Percentiles rank a stretch among this genome's conserved stretches.
These are phyloP conservation scores for Pseudonitzschia delicatissima DNA, from an alignment of 108 stramenopile genomes.

Conservation along the genomic window DNA sequence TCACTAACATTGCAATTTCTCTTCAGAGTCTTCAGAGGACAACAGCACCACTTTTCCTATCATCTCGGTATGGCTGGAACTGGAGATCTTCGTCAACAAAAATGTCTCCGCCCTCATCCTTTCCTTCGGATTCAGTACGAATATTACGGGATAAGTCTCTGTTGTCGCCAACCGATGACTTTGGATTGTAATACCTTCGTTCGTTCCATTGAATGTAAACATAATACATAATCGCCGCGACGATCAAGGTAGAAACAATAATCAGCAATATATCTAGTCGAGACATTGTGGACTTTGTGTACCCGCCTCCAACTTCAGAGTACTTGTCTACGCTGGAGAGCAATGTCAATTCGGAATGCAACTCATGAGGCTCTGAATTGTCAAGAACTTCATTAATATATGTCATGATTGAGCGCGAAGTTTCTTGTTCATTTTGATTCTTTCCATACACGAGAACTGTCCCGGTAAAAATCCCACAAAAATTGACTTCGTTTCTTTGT, in stretches of 20 bases:
- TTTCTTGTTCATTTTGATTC: slow-evolving; percentile 6
- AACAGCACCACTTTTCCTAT: not conserved
- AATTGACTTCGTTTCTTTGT: slow-evolving; percentile 16
- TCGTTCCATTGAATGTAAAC: slow-evolving; percentile 17
- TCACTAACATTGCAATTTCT: too few species aligned
- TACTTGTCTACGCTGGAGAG: slow-evolving; percentile 14
- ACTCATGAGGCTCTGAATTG: slow-evolving; percentile 10
- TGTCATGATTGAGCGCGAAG: not conserved
- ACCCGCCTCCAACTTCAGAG: not conserved
- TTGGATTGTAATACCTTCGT: slow-evolving; percentile 1
- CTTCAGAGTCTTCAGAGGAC: too few species aligned
- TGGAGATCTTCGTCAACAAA: slow-evolving; percentile 3
- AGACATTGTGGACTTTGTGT: not conserved
- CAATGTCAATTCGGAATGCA: slow-evolving; percentile 24
- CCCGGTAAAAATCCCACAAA: slow-evolving; percentile 32
- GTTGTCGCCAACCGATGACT: not conserved
- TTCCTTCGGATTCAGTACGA: not conserved
- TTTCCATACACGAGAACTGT: slow-evolving; percentile 22
- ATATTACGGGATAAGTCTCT: not conserved
- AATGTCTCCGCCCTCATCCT: not conserved
- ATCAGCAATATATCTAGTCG: slow-evolving; percentile 10
- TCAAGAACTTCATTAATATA: slow-evolving; percentile 12
- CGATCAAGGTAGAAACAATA: not conserved
- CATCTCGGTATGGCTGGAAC: not conserved
- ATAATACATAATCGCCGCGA: slow-evolving; percentile 10